Conservation (phyloP, 768 basidiomycete genomes). For the Suillus spraguei region DNA sequence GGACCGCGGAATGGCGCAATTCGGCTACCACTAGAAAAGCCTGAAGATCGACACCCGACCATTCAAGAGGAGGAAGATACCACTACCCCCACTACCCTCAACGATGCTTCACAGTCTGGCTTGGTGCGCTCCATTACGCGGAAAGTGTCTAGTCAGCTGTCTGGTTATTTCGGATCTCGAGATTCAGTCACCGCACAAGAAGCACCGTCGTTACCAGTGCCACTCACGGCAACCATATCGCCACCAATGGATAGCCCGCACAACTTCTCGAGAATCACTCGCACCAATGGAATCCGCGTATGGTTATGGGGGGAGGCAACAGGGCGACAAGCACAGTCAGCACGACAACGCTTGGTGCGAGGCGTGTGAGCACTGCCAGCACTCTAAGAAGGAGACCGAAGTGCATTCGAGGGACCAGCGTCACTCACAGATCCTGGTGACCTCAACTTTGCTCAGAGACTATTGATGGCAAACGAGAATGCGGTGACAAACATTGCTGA, state of each 20-base stretch:
- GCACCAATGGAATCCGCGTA: conserved; percentile 78
- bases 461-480: conserved; percentile 93
- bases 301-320: conserved; percentile 65
- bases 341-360: conserved; percentile 42
- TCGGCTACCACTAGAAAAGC: conserved; percentile 80
- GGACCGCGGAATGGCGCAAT: conserved; percentile 89
- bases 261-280: conserved; percentile 56
- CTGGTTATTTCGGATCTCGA: conserved; percentile 59
- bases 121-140: conserved; percentile 44
- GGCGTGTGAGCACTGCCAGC: conserved; percentile 57
- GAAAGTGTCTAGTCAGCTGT: conserved; percentile 57
- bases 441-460: conserved; percentile 84
- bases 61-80: conserved; percentile 73
- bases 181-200: conserved; percentile 42
- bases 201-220: conserved; percentile 42
- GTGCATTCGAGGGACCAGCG: conserved; percentile 44
- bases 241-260: conserved; percentile 45
- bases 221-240: conserved; percentile 41
- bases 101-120: conserved; percentile 39
- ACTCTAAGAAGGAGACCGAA: conserved; percentile 55
- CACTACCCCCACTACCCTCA: conserved; percentile 45
- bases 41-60: conserved; percentile 40
- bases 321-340: conserved; percentile 54
- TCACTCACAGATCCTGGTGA: conserved; percentile 49
- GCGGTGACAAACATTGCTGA: conserved; percentile 94